phyloP scores from a whole-genome alignment of 2,329 filamentous ascomycete species.

The Onygenales sp. region DNA sequence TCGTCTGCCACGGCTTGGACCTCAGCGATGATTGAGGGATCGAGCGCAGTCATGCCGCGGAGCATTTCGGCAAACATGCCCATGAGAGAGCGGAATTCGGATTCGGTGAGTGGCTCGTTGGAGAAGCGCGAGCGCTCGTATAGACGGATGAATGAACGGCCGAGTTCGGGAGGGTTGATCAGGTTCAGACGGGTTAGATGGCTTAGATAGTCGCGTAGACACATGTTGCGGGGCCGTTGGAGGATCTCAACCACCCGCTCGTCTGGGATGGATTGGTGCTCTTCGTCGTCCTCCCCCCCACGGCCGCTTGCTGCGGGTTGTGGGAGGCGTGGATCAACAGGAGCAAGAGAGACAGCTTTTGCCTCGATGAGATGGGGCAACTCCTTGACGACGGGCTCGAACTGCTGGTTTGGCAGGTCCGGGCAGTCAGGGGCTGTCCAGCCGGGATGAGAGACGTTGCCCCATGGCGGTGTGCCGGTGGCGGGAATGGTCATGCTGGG shows the following conservation, averaged over 20 bases:
- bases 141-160: constrained; percentile 54
- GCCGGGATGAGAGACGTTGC: constrained; percentile 71
- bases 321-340: constrained; percentile 40
- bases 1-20: constrained; percentile 10
- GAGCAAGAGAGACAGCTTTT: constrained; percentile 79
- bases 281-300: constrained; percentile 13
- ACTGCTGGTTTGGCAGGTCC: constrained; percentile 74
- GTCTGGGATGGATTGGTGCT: constrained; percentile 44
- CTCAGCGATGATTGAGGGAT: constrained; percentile 43
- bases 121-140: constrained; percentile 88
- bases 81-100: constrained; percentile 71
- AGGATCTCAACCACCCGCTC: constrained; percentile 60
- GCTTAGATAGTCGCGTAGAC: constrained; percentile 66
- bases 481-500: constrained; percentile 19
- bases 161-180: constrained; percentile 41
- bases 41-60: constrained; percentile 60
- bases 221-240: constrained; percentile 60
- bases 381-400: constrained; percentile 69
- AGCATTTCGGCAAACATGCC: constrained; percentile 72
- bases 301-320: constrained; percentile 21
- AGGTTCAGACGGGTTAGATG: constrained; percentile 62
- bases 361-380: constrained; percentile 86
- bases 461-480: constrained; percentile 57
- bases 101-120: constrained; percentile 55
- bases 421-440: constrained; percentile 74